Base-by-base conservation (phyloP, 495 filamentous ascomycete genomes). In the Hypoxylon fuscum region DNA sequence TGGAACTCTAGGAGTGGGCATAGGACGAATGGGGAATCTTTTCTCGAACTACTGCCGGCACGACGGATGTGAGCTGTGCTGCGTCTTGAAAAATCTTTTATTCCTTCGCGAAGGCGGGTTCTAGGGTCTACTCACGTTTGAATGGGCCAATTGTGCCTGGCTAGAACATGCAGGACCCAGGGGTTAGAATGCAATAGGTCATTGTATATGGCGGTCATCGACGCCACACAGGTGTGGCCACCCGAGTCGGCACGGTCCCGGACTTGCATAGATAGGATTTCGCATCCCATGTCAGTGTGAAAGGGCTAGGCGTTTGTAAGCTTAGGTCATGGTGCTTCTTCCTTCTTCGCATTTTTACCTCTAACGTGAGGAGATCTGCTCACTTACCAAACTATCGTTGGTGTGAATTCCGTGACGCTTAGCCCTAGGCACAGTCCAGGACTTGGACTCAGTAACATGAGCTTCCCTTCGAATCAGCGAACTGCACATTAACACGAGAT, bases 391-490 rank as follows among this genome's bases (percentile, higher is more conserved):
- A 20, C 62, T 61, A 7, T 49, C 62, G 35, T 68, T 79, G 2
- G 77, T 77, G 41, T 82, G 79, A 21, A 82, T 82, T 0, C 78
- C 78, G 35, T 81, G 76, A 1, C 79, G 77, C 20, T 70, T 72
- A 21, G 73, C 68, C n/a, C 60, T 68, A 1, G 77, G 72, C 5
- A 73, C 73, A 1, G 67, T 72, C 77, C 76, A 81, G 8, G 46
- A 47, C 56, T 72, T 72, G 25, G 74, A 73, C 32, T 75, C 72
- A 21, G 75, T 79, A n/a, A 82, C 68, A 52, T 82, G 79, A n/a
- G 72, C 79, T 82, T 51, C 1, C 15, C 37, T 52, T 29, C 31
- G 12, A 14, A 32, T 58, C 38, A 66, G 60, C 25, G 47, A 31
- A 27, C 4, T 34, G 22, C 14, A 32, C 31, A 18, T 22, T 15